Evolutionary conservation across 495 filamentous ascomycete species (phyloP), one percentile per base, ranked within the genome.

Genomic region (Cenococcum geophilum): DNA sequence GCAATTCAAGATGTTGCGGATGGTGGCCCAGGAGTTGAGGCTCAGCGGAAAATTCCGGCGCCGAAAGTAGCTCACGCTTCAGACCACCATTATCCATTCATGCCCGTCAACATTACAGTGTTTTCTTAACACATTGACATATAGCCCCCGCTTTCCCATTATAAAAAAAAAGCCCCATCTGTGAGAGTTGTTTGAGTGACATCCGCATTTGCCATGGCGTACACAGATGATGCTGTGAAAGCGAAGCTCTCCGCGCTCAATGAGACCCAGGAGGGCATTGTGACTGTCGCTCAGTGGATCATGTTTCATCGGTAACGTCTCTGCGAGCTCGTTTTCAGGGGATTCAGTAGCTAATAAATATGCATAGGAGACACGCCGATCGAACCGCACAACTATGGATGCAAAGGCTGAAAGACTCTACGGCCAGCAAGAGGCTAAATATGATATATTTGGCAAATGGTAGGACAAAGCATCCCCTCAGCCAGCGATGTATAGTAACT

Each of bases 401-500:
- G 36, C 85, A 91, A 62, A 84, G 88, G 68, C 75, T 99, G 60
- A 92, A 88, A 67, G 91, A 97, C 60, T 88, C 91, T 0, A 79
- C 83, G 14, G 83, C 88, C 40, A 82, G 84, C 52, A 97, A 96
- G 73, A 84, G 89, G 65, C 78, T 99, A 54, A 97, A 88, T 67
- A 81, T 97, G 65, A 83, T 99, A 51, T 97, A 97, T 72, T 84
- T 99, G 42, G 92, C 91, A 52, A 99, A 99, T 76, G 91, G 90
- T 95, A 77, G 62, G 78, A 36, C 35, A 51, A 56, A 43, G 40
- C 1, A 6, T 37, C 20, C 42, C 49, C 12, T 40, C 18, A 45
- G 40, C 40, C 1, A 45, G 12, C 14, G 11, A 63, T 45, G 18
- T 40, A 36, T 64, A 12, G 27, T 25, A 37, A 36, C 16, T 32